Percentiles rank a stretch among this genome's conserved stretches.
Conservation (phyloP, 805 yeast genomes). For the Kuraishia piskuri region DNA sequence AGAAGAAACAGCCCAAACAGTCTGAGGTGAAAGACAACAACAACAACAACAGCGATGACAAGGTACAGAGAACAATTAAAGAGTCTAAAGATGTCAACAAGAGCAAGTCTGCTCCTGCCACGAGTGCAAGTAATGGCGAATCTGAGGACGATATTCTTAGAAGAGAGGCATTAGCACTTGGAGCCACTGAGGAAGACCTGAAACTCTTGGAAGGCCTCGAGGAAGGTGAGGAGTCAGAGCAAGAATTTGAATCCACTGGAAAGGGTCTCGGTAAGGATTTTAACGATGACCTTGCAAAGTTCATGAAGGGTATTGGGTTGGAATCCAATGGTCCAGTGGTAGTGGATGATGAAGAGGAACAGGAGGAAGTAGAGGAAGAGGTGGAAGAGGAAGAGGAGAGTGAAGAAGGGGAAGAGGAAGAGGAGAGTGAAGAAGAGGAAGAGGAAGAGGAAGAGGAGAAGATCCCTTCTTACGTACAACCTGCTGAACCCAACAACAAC, state of each 20-base stretch:
- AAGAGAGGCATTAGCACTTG: slow-evolving; percentile 70
- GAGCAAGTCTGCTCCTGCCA: slow-evolving; percentile 7
- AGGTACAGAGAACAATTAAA: slow-evolving; percentile 8
- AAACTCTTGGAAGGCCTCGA: slow-evolving; percentile 47
- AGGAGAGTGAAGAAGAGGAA: slow-evolving; percentile 13
- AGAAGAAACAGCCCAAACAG: slow-evolving; percentile 11
- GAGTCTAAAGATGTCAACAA: slow-evolving; percentile 6
- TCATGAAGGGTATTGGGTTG: slow-evolving; percentile 64
- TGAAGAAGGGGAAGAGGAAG: slow-evolving; percentile 16
- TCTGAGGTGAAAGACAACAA: neutral
- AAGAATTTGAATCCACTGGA: slow-evolving; percentile 37
- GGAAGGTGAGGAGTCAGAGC: slow-evolving; percentile 44
- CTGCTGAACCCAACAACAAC: slow-evolving; percentile 11
- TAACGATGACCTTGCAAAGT: slow-evolving; percentile 44
- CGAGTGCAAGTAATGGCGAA: slow-evolving; percentile 14
- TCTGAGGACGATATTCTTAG: slow-evolving; percentile 33
- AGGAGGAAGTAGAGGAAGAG: slow-evolving; percentile 26
- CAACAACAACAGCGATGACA: slow-evolving; percentile 4
- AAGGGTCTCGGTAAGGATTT: slow-evolving; percentile 36
- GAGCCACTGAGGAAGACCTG: slow-evolving; percentile 82
- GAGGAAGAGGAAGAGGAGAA: slow-evolving; percentile 20
- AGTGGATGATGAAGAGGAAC: slow-evolving; percentile 20
- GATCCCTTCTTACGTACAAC: slow-evolving; percentile 13
- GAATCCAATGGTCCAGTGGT: slow-evolving; percentile 26
- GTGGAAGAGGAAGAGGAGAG: slow-evolving; percentile 21